These are phyloP conservation scores for Letharia columbiana DNA, from an alignment of 495 filamentous ascomycete genomes.

Conservation along the genomic window DNA sequence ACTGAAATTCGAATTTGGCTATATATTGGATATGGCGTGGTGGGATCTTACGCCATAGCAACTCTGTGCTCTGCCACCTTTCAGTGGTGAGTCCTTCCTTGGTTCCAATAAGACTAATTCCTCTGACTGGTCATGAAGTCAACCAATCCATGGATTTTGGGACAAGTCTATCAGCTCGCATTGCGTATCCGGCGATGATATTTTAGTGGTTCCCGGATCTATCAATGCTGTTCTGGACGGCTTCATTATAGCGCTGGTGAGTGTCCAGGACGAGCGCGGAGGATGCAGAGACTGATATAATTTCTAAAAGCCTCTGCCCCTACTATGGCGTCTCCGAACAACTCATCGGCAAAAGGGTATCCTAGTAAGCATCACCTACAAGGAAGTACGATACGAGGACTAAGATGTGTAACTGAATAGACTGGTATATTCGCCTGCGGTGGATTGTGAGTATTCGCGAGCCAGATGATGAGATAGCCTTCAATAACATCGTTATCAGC, in stretches of 20 bases:
- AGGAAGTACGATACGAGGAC: not conserved
- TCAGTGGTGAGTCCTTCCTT: constrained; percentile 14
- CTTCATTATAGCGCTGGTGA: constrained; percentile 16
- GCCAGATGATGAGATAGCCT: not conserved
- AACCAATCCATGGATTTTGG: constrained; percentile 18
- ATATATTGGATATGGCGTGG: constrained; percentile 8
- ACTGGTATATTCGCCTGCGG: constrained; percentile 18
- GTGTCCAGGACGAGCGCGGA: not conserved
- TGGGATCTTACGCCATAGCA: constrained; percentile 13
- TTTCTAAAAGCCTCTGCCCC: constrained; percentile 9
- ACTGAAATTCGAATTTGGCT: constrained; percentile 17
- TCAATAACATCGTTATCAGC: not conserved
- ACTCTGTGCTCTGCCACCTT: constrained; percentile 15
- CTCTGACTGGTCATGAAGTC: constrained; percentile 12
- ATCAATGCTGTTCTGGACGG: constrained; percentile 20
- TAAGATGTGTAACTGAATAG: not conserved
- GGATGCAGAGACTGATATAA: not conserved
- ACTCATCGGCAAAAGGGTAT: constrained; percentile 18
- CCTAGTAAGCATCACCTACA: not conserved
- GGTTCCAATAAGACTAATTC: not conserved
- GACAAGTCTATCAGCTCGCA: constrained; percentile 7
- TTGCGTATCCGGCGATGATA: constrained; percentile 19
- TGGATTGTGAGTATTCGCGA: constrained; percentile 10
- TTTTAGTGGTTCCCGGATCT: constrained; percentile 15
- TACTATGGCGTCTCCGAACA: constrained; percentile 18